These are phyloP conservation scores for Pseudocercospora ulei DNA, from an alignment of 2,329 filamentous ascomycete species.

Conservation along the genomic window DNA sequence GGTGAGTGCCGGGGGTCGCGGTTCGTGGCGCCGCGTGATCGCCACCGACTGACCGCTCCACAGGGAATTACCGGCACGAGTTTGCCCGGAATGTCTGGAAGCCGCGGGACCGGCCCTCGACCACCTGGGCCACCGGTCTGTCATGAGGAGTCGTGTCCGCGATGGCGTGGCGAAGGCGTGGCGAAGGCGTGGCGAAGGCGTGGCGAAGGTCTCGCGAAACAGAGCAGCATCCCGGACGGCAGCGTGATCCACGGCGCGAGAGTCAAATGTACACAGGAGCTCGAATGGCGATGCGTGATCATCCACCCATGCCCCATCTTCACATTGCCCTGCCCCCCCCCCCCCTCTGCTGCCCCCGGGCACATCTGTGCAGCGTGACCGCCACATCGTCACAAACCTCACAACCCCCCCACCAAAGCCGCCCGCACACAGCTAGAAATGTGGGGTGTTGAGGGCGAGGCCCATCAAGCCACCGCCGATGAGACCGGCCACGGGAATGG, in stretches of 20 bases:
- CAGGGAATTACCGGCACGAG: conserved; percentile 18
- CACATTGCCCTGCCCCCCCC: background rate
- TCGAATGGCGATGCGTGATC: conserved; percentile 1
- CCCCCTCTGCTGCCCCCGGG: too few relatives aligned
- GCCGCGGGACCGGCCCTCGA: conserved; percentile 8
- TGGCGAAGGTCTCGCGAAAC: background rate
- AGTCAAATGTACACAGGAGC: too few relatives aligned
- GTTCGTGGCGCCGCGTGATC: background rate
- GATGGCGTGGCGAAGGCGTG: too few relatives aligned
- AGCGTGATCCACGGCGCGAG: too few relatives aligned
- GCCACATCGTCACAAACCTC: background rate
- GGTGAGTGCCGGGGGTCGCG: conserved; percentile 45
- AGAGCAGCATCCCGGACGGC: too few relatives aligned
- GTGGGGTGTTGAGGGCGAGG: conserved; percentile 34
- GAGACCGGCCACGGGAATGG: conserved; percentile 45
- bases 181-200: background rate
- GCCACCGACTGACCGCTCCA: background rate
- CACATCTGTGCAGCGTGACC: conserved; percentile 6
- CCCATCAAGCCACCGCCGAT: conserved; percentile 48
- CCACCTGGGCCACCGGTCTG: conserved; percentile 9
- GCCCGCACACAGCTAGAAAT: background rate
- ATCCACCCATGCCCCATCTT: conserved; percentile 1
- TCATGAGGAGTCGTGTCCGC: too few relatives aligned
- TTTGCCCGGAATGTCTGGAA: conserved; percentile 14
- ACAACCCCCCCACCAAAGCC: too few relatives aligned